These are phyloP conservation scores for Detonula confervacea DNA, from an alignment of 352 stramenopile species.

Conservation along the genomic window DNA sequence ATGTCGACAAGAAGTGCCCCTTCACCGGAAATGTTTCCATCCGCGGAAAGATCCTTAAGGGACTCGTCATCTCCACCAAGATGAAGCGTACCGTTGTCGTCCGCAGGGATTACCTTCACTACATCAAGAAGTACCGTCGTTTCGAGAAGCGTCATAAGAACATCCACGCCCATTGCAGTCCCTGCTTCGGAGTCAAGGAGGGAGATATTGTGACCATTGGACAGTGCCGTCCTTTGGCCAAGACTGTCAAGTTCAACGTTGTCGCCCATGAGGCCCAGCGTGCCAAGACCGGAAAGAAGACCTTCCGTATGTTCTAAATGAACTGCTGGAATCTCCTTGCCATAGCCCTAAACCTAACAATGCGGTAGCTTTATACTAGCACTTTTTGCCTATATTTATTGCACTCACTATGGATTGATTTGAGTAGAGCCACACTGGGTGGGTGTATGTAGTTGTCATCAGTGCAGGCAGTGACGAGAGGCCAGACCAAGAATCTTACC, in stretches of 20 bases:
- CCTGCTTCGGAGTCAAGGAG: constrained; percentile 96
- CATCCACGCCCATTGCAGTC: constrained; percentile 97
- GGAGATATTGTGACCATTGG: constrained; percentile 99
- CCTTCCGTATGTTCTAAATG: constrained; percentile 96
- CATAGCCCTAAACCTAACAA: constrained; percentile 30
- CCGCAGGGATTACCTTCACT: constrained; percentile 99
- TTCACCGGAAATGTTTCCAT: constrained; percentile 99
- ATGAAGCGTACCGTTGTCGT: constrained; percentile 99
- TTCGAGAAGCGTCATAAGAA: constrained; percentile 99
- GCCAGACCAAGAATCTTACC: too few species aligned
- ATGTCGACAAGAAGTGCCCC: constrained; percentile 99
- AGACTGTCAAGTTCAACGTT: constrained; percentile 99
- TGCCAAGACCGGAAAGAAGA: constrained; percentile 97
- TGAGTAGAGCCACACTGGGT: too few species aligned
- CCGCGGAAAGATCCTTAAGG: constrained; percentile 97
- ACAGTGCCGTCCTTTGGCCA: constrained; percentile 99
- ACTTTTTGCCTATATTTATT: too few species aligned
- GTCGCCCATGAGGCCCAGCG: constrained; percentile 96
- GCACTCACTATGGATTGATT: neutral
- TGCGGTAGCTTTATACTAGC: neutral
- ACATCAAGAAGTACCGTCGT: constrained; percentile 99
- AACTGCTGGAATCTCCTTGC: neutral
- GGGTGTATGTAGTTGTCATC: too few species aligned
- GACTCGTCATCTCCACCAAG: constrained; percentile 99
- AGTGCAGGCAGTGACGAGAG: too few species aligned